phyloP scores from a whole-genome alignment of 225 moss, liverwort and hornwort genomes.

The Pleurozium schreberi region DNA sequence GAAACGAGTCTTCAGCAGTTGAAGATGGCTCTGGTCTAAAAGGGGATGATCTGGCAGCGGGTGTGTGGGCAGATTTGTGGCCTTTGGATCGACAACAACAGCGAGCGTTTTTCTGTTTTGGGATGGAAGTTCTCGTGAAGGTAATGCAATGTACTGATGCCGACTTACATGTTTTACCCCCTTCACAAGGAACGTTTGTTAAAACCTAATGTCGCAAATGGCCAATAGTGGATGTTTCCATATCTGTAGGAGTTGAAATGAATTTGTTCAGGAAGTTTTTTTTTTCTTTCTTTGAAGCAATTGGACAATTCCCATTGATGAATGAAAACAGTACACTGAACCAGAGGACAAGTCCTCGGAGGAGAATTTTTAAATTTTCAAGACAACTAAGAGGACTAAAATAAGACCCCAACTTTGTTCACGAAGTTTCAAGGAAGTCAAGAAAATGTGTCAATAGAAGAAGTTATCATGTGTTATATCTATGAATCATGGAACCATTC shows the following conservation, averaged over 20 bases:
- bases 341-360: too few species aligned
- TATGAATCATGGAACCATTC: neutral
- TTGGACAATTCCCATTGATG: too few species aligned
- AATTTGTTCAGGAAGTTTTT: neutral
- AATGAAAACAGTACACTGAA: too few species aligned
- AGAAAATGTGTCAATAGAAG: neutral
- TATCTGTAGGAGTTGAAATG: neutral
- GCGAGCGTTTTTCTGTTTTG: constrained; percentile 96
- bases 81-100: constrained; percentile 77
- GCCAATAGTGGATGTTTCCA: neutral
- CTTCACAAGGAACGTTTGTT: neutral
- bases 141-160: constrained; percentile 1
- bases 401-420: too few species aligned
- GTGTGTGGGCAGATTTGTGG: constrained; percentile 97
- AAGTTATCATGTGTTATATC: neutral
- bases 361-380: too few species aligned
- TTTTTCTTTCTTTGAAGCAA: too few species aligned
- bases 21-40: neutral
- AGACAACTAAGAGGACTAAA: too few species aligned
- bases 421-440: neutral
- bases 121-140: constrained; percentile 98
- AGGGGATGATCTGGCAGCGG: constrained; percentile 71
- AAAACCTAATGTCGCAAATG: neutral
- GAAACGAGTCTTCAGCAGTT: neutral
- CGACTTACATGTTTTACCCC: neutral